phyloP scores from a whole-genome alignment of 768 basidiomycete genomes.

The Lentinula aciculospora region DNA sequence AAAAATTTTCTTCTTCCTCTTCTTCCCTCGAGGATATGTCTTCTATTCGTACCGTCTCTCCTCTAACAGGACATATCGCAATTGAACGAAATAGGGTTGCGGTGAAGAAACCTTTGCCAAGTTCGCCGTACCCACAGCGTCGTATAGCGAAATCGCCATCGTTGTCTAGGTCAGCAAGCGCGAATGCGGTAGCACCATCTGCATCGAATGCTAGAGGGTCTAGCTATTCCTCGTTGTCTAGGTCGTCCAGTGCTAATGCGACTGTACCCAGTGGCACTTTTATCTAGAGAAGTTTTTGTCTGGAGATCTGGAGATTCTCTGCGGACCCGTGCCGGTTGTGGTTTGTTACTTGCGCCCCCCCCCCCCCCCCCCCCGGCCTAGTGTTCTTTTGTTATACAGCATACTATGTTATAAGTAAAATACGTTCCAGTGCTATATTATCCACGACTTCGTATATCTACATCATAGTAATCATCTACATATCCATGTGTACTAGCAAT shows the following conservation, averaged over 20 bases:
- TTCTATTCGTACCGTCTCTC: neutral
- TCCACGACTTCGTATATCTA: no score
- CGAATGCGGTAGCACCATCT: neutral
- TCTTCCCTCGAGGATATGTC: neutral
- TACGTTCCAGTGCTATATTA: no score
- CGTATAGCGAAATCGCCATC: neutral
- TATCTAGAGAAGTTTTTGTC: no score
- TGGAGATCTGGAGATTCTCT: no score
- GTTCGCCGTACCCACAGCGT: constrained; percentile 4
- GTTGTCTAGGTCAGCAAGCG: neutral
- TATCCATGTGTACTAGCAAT: no score
- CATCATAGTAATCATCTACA: no score
- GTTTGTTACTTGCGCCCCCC: no score
- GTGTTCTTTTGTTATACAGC: no score
- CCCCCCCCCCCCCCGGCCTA: no score
- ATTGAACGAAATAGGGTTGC: neutral
- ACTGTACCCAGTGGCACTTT: neutral
- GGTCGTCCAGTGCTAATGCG: neutral
- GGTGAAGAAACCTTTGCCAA: neutral
- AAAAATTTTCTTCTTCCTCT: neutral
- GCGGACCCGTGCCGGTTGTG: no score
- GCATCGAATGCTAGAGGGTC: neutral
- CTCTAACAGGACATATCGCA: neutral
- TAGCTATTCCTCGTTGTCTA: neutral
- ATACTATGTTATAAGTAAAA: no score